Evolutionary conservation across 73 alveolate genomes (phyloP).

Genomic region (Breviolum minutum): DNA sequence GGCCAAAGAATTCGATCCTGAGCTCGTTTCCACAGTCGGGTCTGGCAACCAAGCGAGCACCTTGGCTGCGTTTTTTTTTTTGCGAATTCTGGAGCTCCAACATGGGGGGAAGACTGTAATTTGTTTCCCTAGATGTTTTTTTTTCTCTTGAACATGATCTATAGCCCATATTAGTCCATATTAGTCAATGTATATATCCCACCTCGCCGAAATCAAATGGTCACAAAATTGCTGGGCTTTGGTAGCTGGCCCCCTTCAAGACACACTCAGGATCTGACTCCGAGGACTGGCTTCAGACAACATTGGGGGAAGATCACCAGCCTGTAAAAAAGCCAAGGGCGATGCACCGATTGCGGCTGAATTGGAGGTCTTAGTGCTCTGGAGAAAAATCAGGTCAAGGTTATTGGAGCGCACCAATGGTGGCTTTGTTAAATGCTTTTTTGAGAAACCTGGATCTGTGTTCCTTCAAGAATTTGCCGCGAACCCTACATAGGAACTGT

Average conservation of each 20-base stretch:
- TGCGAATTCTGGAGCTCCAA: too few relatives aligned
- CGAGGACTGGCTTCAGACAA: slow-evolving; percentile 79
- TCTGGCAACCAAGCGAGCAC: neutral
- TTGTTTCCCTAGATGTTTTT: neutral
- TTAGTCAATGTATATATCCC: neutral
- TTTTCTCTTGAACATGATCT: neutral
- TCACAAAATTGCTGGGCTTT: neutral
- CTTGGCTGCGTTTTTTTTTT: neutral
- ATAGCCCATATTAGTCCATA: neutral
- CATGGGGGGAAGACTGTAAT: too few relatives aligned
- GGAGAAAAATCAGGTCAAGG: too few relatives aligned
- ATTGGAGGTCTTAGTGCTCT: too few relatives aligned
- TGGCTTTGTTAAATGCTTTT: too few relatives aligned
- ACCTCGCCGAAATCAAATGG: neutral
- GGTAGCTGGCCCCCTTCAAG: too few relatives aligned
- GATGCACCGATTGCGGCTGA: too few relatives aligned
- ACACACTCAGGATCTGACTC: slow-evolving; percentile 44
- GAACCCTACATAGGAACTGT: too few relatives aligned
- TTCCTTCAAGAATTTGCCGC: too few relatives aligned
- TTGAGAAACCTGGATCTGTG: too few relatives aligned
- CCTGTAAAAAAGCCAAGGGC: slow-evolving; percentile 25
- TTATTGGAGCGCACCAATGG: too few relatives aligned
- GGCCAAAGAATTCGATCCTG: slow-evolving; percentile 38
- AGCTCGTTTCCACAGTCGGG: neutral
- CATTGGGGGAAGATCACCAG: slow-evolving; percentile 94